Base-by-base conservation (phyloP, 2,329 filamentous ascomycete genomes). In the Venturia aucupariae region DNA sequence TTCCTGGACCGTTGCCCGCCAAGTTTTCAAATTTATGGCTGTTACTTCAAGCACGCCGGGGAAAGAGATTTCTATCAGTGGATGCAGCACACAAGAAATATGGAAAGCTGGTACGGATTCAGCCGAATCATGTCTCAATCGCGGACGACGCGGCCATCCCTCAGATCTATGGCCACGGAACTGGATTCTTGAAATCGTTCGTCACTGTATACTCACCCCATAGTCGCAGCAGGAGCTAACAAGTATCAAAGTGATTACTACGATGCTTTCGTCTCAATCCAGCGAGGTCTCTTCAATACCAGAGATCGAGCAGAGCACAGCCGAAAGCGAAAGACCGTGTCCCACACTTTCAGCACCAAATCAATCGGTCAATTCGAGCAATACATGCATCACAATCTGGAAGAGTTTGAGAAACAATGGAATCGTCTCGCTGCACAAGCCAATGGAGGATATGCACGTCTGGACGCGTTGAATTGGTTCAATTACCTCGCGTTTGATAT, bases 251-350 rank as follows among this genome's bases (percentile, higher is more conserved):
- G 88, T 51, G 87, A 93, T 2, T 96, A 92, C 77, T 96, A 96
- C 70, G 90, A 96, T 71, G 89, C 90, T 61, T 96, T 96, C 70
- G 91, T 96, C 64, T 92, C 89, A 15, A 95, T 96, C 71, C 84
- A 84, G 61, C 85, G 90, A 15, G 91, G 91, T 24, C 81, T 97
- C 15, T 97, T 96, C 84, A 96, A 95, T 75, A 96, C 92, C 0
- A 83, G 92, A 39, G 86, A 92, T 76, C 84, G 92, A 60, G 80
- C 80, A 0, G 90, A 96, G 71, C 92, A 97, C 75, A 87, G 88
- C 0, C 86, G 92, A 67, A 97, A 96, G 82, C 85, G 92, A 71
- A 96, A 96, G 82, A 87, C 90, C 2, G 85, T 96, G 60, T 86
- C 90, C 1, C 90, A 96, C 75, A 94, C 90, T 39, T 96, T 96